Evolutionary conservation across 495 filamentous ascomycete genomes (phyloP).

Genomic region (Peziza echinospora): DNA sequence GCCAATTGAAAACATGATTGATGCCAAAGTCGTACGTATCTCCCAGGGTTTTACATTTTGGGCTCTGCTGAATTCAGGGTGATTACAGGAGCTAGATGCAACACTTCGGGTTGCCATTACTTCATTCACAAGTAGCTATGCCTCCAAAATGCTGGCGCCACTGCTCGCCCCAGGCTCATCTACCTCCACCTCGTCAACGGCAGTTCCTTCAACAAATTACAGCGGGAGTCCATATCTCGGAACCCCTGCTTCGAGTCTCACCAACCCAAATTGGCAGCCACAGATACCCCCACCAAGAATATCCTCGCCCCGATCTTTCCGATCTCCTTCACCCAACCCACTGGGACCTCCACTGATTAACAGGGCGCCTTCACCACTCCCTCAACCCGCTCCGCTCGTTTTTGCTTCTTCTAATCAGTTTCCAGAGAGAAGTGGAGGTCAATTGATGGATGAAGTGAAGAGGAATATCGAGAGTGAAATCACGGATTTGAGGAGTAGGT

Average conservation of each 20-base stretch:
- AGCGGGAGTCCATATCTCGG: background rate
- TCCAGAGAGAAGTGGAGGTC: background rate
- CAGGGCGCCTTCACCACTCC: background rate
- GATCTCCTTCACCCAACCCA: background rate
- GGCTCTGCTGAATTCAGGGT: too few relatives aligned
- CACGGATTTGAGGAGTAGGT: slow-evolving; percentile 14
- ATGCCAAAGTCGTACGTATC: slow-evolving; percentile 30
- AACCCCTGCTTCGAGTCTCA: background rate
- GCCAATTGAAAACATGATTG: slow-evolving; percentile 40
- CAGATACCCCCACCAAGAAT: background rate
- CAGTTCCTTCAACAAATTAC: too few relatives aligned
- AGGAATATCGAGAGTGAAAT: slow-evolving; percentile 12
- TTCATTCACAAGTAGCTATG: slow-evolving; percentile 4
- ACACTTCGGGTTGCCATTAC: slow-evolving; percentile 19
- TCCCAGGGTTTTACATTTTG: too few relatives aligned
- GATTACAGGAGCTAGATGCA: slow-evolving; percentile 18
- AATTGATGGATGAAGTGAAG: background rate
- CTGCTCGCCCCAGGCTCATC: background rate
- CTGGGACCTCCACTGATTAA: background rate
- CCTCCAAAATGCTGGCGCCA: background rate
- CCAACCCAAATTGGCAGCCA: background rate
- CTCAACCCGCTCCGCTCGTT: background rate
- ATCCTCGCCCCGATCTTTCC: background rate
- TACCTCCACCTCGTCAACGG: background rate
- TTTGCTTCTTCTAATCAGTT: background rate